Conservation (phyloP, 2,329 filamentous ascomycete species). For the Microcyclospora tardicrescens region DNA sequence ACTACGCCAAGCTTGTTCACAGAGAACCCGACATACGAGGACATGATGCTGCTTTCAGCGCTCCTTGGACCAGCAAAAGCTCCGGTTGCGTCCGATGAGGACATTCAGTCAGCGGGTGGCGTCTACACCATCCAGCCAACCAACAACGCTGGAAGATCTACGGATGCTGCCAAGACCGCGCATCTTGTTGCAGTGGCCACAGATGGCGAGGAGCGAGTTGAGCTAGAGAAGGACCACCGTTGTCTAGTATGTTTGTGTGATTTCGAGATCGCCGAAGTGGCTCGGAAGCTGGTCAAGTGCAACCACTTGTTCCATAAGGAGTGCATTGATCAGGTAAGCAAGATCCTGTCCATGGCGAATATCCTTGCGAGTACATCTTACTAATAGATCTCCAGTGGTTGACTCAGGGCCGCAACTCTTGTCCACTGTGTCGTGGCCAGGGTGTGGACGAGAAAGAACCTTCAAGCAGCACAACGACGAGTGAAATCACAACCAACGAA, state of each 20-base stretch:
- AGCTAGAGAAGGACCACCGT: slow-evolving; percentile 33
- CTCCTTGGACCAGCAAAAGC: slow-evolving; percentile 56
- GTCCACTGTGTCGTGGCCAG: slow-evolving; percentile 47
- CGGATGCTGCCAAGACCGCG: slow-evolving; percentile 14
- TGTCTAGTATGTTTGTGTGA: slow-evolving; percentile 56
- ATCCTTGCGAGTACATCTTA: background rate
- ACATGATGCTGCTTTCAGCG: slow-evolving; percentile 57
- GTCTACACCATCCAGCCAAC: slow-evolving; percentile 40
- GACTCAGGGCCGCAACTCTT: slow-evolving; percentile 53
- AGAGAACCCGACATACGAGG: slow-evolving; percentile 58
- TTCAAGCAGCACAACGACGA: background rate
- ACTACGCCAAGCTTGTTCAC: slow-evolving; percentile 58
- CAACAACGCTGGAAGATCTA: slow-evolving; percentile 2
- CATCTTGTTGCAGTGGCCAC: slow-evolving; percentile 22
- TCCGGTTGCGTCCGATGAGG: slow-evolving; percentile 52
- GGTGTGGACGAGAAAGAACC: slow-evolving; percentile 40
- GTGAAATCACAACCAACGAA: too few relatives aligned
- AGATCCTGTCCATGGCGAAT: background rate
- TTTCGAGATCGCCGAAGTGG: slow-evolving; percentile 49
- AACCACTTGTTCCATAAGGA: slow-evolving; percentile 54
- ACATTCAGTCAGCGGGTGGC: slow-evolving; percentile 50
- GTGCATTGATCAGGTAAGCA: slow-evolving; percentile 56
- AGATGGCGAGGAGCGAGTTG: slow-evolving; percentile 17
- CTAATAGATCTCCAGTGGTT: slow-evolving; percentile 41
- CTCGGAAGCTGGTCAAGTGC: slow-evolving; percentile 49